These are phyloP conservation scores for Kokia cookei DNA, from an alignment of 441 rosid genomes.

Conservation along the genomic window DNA sequence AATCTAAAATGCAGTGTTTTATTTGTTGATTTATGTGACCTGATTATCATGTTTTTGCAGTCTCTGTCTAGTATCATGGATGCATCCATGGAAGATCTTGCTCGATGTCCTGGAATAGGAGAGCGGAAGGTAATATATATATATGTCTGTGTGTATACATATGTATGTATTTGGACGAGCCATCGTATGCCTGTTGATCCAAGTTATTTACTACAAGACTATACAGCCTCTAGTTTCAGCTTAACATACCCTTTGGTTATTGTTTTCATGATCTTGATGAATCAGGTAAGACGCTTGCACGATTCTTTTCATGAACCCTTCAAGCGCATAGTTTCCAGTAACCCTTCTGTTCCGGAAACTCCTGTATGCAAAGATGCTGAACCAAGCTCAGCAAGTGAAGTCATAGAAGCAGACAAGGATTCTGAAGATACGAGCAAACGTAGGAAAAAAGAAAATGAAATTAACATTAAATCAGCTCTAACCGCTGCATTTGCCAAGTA, in stretches of 20 bases:
- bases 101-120: conserved; percentile 96
- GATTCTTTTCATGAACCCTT: conserved; percentile 97
- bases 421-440: conserved; percentile 41
- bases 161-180: no score
- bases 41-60: conserved; percentile 31
- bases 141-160: no score
- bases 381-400: conserved; percentile 31
- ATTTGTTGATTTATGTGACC: neutral
- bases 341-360: conserved; percentile 42
- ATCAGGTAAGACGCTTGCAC: conserved; percentile 78
- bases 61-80: conserved; percentile 90
- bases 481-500: conserved; percentile 73
- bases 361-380: conserved; percentile 29
- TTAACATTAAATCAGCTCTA: conserved; percentile 65
- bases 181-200: no score
- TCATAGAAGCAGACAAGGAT: conserved; percentile 31
- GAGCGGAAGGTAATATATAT: conserved; percentile 70
- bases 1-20: neutral
- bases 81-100: conserved; percentile 94
- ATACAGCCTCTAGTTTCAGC: neutral
- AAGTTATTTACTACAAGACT: neutral
- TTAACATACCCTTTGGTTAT: neutral
- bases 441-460: conserved; percentile 56
- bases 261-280: conserved; percentile 1
- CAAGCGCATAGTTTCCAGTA: conserved; percentile 55